These are phyloP conservation scores for Xylaria sp. DNA, from an alignment of 495 filamentous ascomycete genomes.

Conservation along the genomic window DNA sequence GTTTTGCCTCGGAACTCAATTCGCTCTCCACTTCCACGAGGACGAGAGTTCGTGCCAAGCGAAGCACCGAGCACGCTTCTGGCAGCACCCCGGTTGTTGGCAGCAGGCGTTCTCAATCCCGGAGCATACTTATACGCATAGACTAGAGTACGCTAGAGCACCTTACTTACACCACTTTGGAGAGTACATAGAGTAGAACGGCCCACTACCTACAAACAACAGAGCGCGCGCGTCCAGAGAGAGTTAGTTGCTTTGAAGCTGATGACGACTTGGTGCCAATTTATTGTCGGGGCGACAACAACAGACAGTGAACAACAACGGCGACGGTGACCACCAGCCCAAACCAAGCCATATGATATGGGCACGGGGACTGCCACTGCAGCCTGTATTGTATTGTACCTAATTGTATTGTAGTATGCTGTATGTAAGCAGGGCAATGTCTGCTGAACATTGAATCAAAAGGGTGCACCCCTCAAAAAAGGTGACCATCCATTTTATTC, in stretches of 20 bases:
- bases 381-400: too few relatives aligned
- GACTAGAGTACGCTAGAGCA: too few relatives aligned
- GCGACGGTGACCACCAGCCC: neutral
- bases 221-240: neutral
- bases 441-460: neutral
- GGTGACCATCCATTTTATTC: neutral
- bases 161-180: too few relatives aligned
- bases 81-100: slow-evolving; percentile 13
- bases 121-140: too few relatives aligned
- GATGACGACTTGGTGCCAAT: neutral
- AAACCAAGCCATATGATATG: neutral
- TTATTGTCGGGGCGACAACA: neutral
- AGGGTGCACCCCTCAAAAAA: slow-evolving; percentile 2
- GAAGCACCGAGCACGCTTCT: neutral
- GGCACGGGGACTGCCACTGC: neutral
- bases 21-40: neutral
- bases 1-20: slow-evolving; percentile 11
- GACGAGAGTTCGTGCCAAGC: slow-evolving; percentile 20
- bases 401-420: neutral
- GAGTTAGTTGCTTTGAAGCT: neutral
- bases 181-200: neutral
- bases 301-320: too few relatives aligned
- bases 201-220: neutral
- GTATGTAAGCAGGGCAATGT: neutral
- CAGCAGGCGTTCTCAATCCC: too few relatives aligned